Conservation (phyloP, 2,329 filamentous ascomycete genomes). For the Beauveria pseudobassiana region DNA sequence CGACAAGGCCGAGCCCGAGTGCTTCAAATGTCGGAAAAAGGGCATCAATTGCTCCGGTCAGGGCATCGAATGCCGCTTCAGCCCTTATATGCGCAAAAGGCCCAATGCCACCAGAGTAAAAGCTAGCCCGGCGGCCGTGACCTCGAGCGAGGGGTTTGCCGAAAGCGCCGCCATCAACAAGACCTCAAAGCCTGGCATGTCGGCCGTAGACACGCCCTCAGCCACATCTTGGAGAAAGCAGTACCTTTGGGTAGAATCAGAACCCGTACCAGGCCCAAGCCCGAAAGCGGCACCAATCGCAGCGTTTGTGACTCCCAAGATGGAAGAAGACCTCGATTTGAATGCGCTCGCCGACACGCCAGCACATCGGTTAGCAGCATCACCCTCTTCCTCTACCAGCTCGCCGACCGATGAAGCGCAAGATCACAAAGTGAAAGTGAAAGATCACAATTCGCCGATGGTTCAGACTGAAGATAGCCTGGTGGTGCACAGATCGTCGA, state of each 20-base stretch:
- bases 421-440: background rate
- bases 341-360: background rate
- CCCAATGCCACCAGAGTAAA: conserved; percentile 12
- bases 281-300: background rate
- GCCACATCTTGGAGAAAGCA: background rate
- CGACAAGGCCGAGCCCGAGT: conserved; percentile 31
- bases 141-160: background rate
- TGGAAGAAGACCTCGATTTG: background rate
- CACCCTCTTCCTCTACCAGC: background rate
- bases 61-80: conserved; percentile 29
- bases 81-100: conserved; percentile 21
- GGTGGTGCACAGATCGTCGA: conserved; percentile 2
- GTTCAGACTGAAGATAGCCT: background rate
- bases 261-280: background rate
- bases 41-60: conserved; percentile 32
- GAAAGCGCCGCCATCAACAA: background rate
- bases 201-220: background rate
- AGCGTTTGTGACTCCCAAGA: background rate
- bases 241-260: conserved; percentile 4
- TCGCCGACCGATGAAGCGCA: background rate
- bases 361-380: background rate
- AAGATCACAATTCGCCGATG: background rate
- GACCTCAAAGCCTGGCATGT: background rate
- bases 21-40: conserved; percentile 31
- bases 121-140: background rate